Conservation (phyloP, 2,329 filamentous ascomycete species). For the Claviceps maximensis region DNA sequence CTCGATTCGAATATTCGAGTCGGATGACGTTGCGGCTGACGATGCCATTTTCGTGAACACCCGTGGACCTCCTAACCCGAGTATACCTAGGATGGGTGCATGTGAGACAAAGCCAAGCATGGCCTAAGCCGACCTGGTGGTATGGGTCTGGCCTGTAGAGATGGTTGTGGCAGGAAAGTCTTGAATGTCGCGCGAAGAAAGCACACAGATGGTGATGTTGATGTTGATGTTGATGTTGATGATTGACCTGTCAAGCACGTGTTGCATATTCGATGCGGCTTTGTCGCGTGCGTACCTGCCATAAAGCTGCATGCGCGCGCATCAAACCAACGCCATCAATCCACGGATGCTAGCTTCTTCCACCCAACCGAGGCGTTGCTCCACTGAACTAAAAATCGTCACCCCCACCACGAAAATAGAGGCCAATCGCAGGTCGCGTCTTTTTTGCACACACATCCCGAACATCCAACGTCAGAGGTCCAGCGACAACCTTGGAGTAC, state of each 20-base stretch:
- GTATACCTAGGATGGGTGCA: too few species aligned
- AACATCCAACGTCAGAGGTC: background rate
- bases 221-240: background rate
- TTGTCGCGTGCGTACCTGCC: too few species aligned
- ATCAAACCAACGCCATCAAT: too few species aligned
- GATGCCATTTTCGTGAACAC: background rate
- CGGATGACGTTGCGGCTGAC: background rate
- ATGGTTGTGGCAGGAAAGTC: background rate
- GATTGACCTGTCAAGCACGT: too few species aligned
- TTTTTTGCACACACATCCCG: background rate
- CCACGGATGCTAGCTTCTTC: background rate
- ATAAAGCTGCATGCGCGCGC: too few species aligned
- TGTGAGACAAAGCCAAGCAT: background rate
- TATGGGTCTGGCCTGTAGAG: too few species aligned
- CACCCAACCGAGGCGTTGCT: background rate
- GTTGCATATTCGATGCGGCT: too few species aligned
- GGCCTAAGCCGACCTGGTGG: too few species aligned
- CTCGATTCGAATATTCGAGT: background rate
- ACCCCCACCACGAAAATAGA: background rate
- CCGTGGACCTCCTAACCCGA: too few species aligned
- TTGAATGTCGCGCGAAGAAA: background rate
- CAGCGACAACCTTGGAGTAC: background rate
- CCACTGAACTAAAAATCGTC: background rate
- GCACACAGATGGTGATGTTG: background rate
- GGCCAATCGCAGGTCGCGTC: background rate